A percentile compares a stretch with the other conserved stretches of the same genome.
Evolutionary conservation across 768 basidiomycete species (phyloP).

Genomic region (Sporobolomyces roseus): DNA sequence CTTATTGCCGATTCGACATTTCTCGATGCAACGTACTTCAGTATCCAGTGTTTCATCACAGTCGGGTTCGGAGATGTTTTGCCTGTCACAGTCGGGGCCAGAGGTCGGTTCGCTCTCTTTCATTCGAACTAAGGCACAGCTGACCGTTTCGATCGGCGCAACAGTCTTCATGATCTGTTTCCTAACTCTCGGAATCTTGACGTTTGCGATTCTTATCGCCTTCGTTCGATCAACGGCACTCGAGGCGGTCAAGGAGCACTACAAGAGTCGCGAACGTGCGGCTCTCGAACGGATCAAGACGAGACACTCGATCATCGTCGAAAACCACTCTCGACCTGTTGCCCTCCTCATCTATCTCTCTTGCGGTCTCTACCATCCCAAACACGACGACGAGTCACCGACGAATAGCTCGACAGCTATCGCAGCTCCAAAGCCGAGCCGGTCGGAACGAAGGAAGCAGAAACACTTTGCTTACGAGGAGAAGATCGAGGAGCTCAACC

Average conservation of each 20-base stretch:
- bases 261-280: neutral
- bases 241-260: constrained; percentile 26
- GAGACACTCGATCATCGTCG: neutral
- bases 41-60: constrained; percentile 18
- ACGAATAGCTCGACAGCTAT: neutral
- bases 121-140: neutral
- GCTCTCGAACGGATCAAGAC: constrained; percentile 3
- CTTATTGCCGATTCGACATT: constrained; percentile 7
- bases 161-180: constrained; percentile 14
- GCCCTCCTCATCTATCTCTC: constrained; percentile 8
- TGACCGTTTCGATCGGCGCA: neutral
- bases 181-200: constrained; percentile 21
- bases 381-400: neutral
- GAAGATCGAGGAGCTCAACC: constrained; percentile 12
- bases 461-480: constrained; percentile 17
- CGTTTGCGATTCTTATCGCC: constrained; percentile 27
- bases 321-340: neutral
- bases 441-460: neutral
- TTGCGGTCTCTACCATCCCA: constrained; percentile 12
- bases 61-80: constrained; percentile 26
- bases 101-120: neutral
- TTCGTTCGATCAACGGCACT: constrained; percentile 25
- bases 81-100: neutral
- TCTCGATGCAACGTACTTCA: constrained; percentile 20
- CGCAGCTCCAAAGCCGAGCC: neutral